Evolutionary conservation across 306 rosid species (phyloP), one percentile per base, ranked within the genome.

Genomic region (Rosa lucieae): DNA sequence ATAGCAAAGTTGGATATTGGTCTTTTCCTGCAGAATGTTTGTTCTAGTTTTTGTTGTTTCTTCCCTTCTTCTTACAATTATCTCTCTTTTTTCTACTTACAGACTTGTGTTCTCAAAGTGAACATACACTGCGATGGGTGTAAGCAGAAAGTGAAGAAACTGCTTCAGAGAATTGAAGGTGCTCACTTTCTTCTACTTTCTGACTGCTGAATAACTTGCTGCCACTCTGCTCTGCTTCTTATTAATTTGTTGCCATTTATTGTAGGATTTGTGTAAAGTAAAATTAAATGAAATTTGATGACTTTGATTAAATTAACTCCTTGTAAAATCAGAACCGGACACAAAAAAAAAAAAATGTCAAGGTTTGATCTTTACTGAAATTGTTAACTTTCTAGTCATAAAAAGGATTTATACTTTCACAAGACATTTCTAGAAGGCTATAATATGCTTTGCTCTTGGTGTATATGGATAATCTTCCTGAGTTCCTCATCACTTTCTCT

Each of bases 141-240:
- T 87, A 89, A 89, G 90, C 99, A 89, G 88, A 92, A 95, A 85
- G 97, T 95, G 85, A 95, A 91, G 97, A 95, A 95, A 83, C 83
- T 95, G 75, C 97, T 95, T 83, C 97, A 92, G 85, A 91, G 97
- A 84, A 95, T 89, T 86, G 97, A 95, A 95, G 99, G 99, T 95
- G 62, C 67, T 80, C 67, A 37, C 78, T 79, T 40, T 81, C 69
- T 77, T 58, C 61, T 40, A 63, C n/a, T 72, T 78, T 76, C 58
- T 61, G 11, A 42, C 61, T 77, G 82, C 49, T 43, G 65, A 68
- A 80, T 74, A 51, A 12, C 72, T 23, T 8, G 13, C 49, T 48
- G 7, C 35, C 32, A 23, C 21, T 40, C 35, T 29, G 40, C 37
- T 5, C 0, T 59, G 4, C 1, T 68, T 9, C 21, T 14, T 39